Base-by-base conservation (phyloP, 2,329 filamentous ascomycete genomes). In the Paraphaeosphaeria minitans region DNA sequence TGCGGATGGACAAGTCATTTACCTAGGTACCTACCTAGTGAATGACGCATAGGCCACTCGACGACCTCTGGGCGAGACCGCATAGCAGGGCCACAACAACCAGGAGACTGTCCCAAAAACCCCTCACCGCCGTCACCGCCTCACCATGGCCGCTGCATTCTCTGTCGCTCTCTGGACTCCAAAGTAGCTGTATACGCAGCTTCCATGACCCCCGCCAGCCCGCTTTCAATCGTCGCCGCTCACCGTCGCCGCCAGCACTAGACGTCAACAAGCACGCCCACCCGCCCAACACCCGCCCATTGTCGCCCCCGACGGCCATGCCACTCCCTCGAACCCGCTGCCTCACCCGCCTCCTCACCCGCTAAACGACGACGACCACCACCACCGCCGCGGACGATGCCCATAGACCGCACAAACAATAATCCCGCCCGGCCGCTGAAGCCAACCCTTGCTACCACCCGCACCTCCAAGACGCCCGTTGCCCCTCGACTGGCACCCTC, bases 371-470 rank as follows among this genome's bases (percentile, higher is more conserved):
- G n/a, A n/a, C 58, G 61, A 57, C 61, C 54, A 55, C 24, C 53
- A 55, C 45, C 4, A 59, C 19, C 62, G 50, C 60, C 43, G 59
- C 57, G 69, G 71, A 75, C 67, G 61, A 77, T 77, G 76, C 71
- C 72, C 68, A 66, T 69, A 66, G 76, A 77, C 69, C 70, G 74
- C 57, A 65, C 62, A 66, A 80, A 80, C 75, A 78, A 77, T 69
- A 80, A 80, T 71, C 79, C 81, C 70, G 83, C 82, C 66, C 82
- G 83, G 72, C 85, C 88, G 42, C 83, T 89, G 71, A 88, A 88
- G 79, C 90, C 91, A 54, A 84, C 87, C 59, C 85, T 93, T 75
- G 83, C 88, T 63, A 81, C 86, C 47, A 85, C 83, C 66, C 87
- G 84, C 57, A 78, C 79, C 43, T 78, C 77, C 61, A 85, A 84